Evolutionary conservation across 2,329 filamentous ascomycete species (phyloP).

Genomic region (Aspergillus udagawae): DNA sequence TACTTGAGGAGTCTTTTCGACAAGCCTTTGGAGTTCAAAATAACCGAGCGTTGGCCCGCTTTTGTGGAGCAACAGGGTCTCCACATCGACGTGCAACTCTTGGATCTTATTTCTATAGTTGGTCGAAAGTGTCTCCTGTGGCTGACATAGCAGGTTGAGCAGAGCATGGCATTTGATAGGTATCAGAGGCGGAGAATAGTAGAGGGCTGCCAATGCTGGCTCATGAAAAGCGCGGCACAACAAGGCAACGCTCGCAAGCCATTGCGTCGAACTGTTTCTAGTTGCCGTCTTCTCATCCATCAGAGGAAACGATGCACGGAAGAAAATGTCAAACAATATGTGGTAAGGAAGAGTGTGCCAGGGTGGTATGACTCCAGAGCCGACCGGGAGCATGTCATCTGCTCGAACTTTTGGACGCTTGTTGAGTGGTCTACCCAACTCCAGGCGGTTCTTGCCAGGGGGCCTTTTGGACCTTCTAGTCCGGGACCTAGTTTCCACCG

Average conservation of each 20-base stretch:
- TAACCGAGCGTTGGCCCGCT: constrained; percentile 51
- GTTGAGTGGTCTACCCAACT: constrained; percentile 19
- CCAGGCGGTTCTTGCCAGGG: constrained; percentile 11
- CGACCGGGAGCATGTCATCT: constrained; percentile 12
- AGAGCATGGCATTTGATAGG: constrained; percentile 48
- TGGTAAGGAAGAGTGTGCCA: constrained; percentile 65
- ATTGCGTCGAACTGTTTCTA: constrained; percentile 37
- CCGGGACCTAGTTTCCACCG: constrained; percentile 15
- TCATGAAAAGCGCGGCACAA: constrained; percentile 65
- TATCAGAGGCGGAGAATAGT: constrained; percentile 63
- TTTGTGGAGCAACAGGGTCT: constrained; percentile 51
- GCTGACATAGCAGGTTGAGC: constrained; percentile 53
- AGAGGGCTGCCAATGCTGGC: constrained; percentile 69
- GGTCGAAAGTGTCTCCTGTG: constrained; percentile 47
- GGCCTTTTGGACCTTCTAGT: constrained; percentile 17
- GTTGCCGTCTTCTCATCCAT: constrained; percentile 33
- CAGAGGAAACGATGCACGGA: constrained; percentile 60
- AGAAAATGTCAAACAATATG: constrained; percentile 66
- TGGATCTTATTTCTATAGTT: constrained; percentile 71
- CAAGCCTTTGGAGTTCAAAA: constrained; percentile 55
- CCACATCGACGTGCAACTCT: constrained; percentile 65
- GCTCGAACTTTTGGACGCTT: constrained; percentile 24
- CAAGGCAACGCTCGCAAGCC: constrained; percentile 62
- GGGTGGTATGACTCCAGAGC: constrained; percentile 45
- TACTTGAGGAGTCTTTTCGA: constrained; percentile 63